These are phyloP conservation scores for Saccharomyces mikatae DNA, from an alignment of 805 yeast species.

Conservation along the genomic window DNA sequence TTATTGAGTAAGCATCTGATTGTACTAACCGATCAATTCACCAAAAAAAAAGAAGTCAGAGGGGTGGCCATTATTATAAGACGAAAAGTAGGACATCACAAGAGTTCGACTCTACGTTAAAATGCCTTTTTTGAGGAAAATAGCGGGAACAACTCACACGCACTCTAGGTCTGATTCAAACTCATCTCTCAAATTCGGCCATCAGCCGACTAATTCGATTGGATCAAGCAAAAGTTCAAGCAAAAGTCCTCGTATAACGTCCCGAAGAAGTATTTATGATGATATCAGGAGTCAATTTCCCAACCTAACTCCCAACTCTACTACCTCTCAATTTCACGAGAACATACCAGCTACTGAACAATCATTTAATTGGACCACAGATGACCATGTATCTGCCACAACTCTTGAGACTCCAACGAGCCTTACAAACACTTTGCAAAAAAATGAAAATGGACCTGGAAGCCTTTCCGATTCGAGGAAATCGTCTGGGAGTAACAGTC, in stretches of 20 bases:
- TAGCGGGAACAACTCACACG: constrained; percentile 16
- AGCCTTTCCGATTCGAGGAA: constrained; percentile 13
- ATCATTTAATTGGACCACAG: background rate
- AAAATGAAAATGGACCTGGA: background rate
- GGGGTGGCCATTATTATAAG: background rate
- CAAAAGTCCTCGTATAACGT: background rate
- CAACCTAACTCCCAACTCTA: background rate
- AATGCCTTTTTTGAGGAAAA: constrained; percentile 25
- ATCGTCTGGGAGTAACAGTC: constrained; percentile 21
- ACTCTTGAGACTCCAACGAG: background rate
- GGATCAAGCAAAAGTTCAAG: background rate
- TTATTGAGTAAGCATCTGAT: background rate
- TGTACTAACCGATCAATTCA: background rate
- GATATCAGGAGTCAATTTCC: background rate
- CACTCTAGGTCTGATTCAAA: constrained; percentile 24
- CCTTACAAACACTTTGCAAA: background rate
- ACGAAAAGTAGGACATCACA: background rate
- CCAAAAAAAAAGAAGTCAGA: background rate
- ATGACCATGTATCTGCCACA: background rate
- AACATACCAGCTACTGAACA: background rate
- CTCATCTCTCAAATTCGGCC: constrained; percentile 12
- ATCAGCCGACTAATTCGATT: background rate
- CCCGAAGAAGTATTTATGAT: background rate
- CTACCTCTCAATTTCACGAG: background rate
- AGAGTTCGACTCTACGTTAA: background rate